Evolutionary conservation across 2,329 filamentous ascomycete species (phyloP).

Genomic region (Diaporthe sp.): DNA sequence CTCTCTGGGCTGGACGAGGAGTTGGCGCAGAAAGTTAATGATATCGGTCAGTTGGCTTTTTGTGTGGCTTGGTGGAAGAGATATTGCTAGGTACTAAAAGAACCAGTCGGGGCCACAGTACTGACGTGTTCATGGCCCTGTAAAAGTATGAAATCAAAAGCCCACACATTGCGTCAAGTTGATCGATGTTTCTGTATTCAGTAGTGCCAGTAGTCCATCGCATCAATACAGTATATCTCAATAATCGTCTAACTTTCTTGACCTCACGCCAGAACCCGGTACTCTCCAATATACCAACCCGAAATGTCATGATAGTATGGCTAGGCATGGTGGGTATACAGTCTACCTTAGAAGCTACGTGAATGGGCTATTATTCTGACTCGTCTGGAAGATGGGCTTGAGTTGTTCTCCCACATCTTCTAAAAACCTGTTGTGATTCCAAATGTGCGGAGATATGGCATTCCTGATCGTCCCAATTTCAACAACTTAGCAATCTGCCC

Average conservation of each 20-base stretch:
- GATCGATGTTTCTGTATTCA: too few species aligned
- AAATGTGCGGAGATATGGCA: not conserved
- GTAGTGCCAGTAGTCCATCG: too few species aligned
- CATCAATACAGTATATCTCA: too few species aligned
- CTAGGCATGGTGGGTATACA: rapidly evolving
- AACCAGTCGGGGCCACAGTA: too few species aligned
- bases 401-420: not conserved
- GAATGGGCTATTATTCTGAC: not conserved
- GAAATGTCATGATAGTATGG: not conserved
- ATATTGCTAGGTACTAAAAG: slow-evolving; percentile 40
- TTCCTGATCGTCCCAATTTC: not conserved
- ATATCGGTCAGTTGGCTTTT: slow-evolving; percentile 47
- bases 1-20: slow-evolving; percentile 48
- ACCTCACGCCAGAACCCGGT: too few species aligned
- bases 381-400: too few species aligned
- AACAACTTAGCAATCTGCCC: not conserved
- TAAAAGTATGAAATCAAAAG: not conserved
- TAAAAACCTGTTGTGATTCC: not conserved
- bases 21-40: slow-evolving; percentile 45
- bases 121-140: not conserved
- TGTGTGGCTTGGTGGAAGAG: slow-evolving; percentile 45
- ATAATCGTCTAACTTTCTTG: too few species aligned
- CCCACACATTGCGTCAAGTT: too few species aligned
- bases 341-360: not conserved
- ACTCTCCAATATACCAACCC: not conserved